Evolutionary conservation across 352 stramenopile species (phyloP), one percentile per base, ranked within the genome.

Genomic region (Thalassiosira hispida): DNA sequence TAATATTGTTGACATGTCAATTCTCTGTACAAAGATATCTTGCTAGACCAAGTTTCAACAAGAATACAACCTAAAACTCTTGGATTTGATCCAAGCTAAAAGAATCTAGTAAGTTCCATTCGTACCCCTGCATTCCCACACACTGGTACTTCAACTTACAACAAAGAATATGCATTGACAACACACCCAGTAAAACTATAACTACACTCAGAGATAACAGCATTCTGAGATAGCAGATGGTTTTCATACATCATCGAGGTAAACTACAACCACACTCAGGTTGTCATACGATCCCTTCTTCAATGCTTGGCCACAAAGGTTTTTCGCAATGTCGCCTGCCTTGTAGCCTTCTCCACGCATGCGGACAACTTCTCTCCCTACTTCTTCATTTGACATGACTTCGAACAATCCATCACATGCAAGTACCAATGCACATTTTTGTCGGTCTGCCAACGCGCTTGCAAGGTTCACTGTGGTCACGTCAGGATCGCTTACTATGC

Each of bases 301-400:
- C 2, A 66, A 20, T 20, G 57, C 57, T 22, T 66, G 57, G 20
- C 52, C 74, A 51, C 79, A 90, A 25, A 91, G 49, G 29, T 67
- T 69, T 33, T 85, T 84, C 0, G 85, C 85, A 61, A 71, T 71
- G 38, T 93, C 83, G n/a, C 57, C 64, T 2, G 87, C 84, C 35
- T 62, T 73, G 22, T 80, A 79, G 14, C 80, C 66, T 56, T 69
- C 69, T 49, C 61, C 64, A 47, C 81, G 61, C 81, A 89, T 81
- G 25, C 75, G 79, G 14, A 79, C 20, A 0, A 89, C 74, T 71
- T 90, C 82, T 22, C 42, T 67, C 16, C 73, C 85, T 25, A 89
- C 80, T 76, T 93, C 81, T 67, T 88, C 76, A 44, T 84, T 89
- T 29, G 81, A 86, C 73, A 91, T 90, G 11, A 91, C 85, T 72